Base-by-base conservation (phyloP, 2,329 filamentous ascomycete species). In the Hymenoscyphus linearis region DNA sequence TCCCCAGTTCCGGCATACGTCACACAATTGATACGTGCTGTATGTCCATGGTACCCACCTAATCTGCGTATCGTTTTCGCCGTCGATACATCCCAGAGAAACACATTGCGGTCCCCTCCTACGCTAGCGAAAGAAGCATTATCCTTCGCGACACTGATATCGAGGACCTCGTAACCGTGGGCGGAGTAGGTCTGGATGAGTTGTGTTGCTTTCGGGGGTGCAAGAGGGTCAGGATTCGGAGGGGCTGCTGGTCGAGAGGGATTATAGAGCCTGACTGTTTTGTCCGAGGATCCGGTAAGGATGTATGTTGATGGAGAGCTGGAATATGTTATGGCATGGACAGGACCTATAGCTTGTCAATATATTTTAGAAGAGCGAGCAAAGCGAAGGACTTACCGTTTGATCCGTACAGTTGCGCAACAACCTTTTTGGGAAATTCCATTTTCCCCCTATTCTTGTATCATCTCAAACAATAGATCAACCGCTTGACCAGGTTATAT, bases 131-230 rank as follows among this genome's bases (percentile, higher is more conserved):
- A 97, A 52, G 85, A 85, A 66, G 91, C 84, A 75, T 99, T 99
- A 77, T 91, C 88, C 26, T 78, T 72, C 18, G 85, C 78, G 56
- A 97, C 88, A 58, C 84, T 80, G 44, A 99, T 81, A 67, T 90
- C 89, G 63, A 97, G 86, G 7, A 99, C 89, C 68, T 93, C 89
- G 78, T 99, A 96, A 67, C 91, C 93, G 76, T 99, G 95, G 2
- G 90, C 91, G 37, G 86, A 79, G 77, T 96, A 99, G 37, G 86
- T 90, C 76, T 97, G 93, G 71, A 99, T 91, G 3, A 95, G 86
- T 67, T 75, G 69, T 60, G 50, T 73, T 62, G 60, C 73, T 72
- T 71, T 74, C 71, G 67, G 75, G 73, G 71, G 74, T 71, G 69
- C 69, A 71, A 66, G 77, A 71, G 65, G 76, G 64, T 64, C 77